Evolutionary conservation across 441 rosid genomes (phyloP), one percentile per base, ranked within the genome.

Genomic region (Biscutella laevigata): DNA sequence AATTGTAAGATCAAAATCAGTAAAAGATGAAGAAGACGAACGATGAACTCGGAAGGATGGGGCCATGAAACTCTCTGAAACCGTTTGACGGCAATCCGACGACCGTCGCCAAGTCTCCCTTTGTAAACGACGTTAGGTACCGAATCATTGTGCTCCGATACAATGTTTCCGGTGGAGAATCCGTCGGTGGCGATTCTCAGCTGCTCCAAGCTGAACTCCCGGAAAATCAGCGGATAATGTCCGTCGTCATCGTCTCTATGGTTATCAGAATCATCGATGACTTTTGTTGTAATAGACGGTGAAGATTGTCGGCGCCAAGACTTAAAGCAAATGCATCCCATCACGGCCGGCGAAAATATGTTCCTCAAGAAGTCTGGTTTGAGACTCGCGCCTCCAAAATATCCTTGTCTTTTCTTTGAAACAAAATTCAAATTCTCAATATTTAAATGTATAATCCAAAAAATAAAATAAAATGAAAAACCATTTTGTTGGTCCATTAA

Each of bases 21-120:
- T 36, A 17, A 25, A 16, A 53, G 12, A 25, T 22, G 32, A 45
- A 54, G n/a, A 22, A 32, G 42, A 51, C 66, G 15, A 76, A 86
- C 95, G 4, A 79, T 77, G 71, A 86, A 90, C 72, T 86, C 78
- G 30, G 76, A 79, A 24, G 91, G 80, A 75, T 86, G 85, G 15
- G 91, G 94, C 91, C 95, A 86, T 19, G 97, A 86, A 50, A 51
- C 33, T 64, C 76, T 86, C 33, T 79, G 65, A 62, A 89, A 86
- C 21, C 82, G 82, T 70, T 89, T 86, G 51, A 89, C 80, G 52
- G 87, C 89, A 74, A 86, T 77, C 62, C 83, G 70, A 21, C 88
- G 76, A 50, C 81, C 76, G 33, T 77, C 76, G 40, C 68, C 79
- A 20, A 89, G 71, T 21, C 77, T 80, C 14, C 95, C 95, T 44